Base-by-base conservation (phyloP, 2,329 filamentous ascomycete genomes). In the Aspergillus quadrilineatus region DNA sequence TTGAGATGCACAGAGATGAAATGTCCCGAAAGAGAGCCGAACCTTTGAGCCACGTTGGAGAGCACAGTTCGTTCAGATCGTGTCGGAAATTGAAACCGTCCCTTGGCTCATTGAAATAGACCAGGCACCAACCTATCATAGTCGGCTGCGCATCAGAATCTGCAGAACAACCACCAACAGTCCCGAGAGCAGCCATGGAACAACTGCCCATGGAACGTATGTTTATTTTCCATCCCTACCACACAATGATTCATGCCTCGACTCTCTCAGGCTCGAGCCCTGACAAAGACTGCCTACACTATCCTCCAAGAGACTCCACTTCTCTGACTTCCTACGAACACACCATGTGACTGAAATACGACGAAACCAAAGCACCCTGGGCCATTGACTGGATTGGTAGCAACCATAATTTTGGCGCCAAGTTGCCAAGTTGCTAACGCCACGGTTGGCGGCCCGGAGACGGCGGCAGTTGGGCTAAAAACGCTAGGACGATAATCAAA, bases 161-260 rank as follows among this genome's bases (percentile, higher is more conserved):
- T 41, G 48, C 26, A 42, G 37, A 26, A 32, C 10, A n/a, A 34
- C 37, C 45, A 49, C 22, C 29, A 29, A 17, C 47, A 39, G 22
- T 59, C 53, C 54, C 61, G 59, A 26, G 4, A n/a, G 42, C 36
- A 60, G 51, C 62, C 62, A 53, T 50, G 58, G 52, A 26, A 52
- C 56, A 22, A 14, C 9, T 26, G 37, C 46, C 62, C 62, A 63
- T 39, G 61, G 61, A 58, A 58, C 43, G 46, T 4, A 39, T 63
- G 57, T 63, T 63, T 62, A 64, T 54, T 62, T 62, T 42, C 39
- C 17, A 14, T 29, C 28, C 8, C 43, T 36, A 47, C 43, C 17
- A 37, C 9, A 12, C 34, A 37, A 14, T 37, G 10, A 5, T 14
- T 37, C 34, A 37, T 14, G 34, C 3, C 5, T 28, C 10, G 22